Percentiles rank a stretch among this genome's conserved stretches.
phyloP scores from a whole-genome alignment of 2,329 filamentous ascomycete genomes.

The Thelonectria rubi region DNA sequence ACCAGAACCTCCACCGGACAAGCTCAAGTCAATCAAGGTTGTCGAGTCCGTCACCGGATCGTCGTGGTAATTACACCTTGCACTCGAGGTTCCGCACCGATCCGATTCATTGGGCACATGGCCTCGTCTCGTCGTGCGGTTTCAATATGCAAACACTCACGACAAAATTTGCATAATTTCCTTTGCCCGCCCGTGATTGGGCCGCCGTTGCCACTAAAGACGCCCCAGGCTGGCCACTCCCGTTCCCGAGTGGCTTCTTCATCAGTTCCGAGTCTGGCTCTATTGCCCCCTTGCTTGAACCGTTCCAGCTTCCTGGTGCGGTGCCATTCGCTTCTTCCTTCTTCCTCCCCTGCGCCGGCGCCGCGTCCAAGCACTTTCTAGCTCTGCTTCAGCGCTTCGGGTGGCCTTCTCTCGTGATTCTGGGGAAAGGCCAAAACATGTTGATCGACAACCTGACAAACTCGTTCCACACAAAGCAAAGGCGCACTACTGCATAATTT shows the following conservation, averaged over 20 bases:
- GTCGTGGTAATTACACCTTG: too few species aligned
- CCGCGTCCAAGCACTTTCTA: neutral
- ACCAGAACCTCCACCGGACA: constrained; percentile 6
- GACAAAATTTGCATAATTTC: constrained; percentile 47
- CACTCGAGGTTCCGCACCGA: neutral
- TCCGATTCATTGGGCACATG: constrained; percentile 1
- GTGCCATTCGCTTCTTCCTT: constrained; percentile 21
- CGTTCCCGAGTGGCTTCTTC: constrained; percentile 14
- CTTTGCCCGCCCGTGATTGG: constrained; percentile 27
- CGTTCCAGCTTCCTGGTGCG: constrained; percentile 8
- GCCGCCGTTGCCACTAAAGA: constrained; percentile 16
- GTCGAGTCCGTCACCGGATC: constrained; percentile 5
- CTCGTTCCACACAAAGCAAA: constrained; percentile 3
- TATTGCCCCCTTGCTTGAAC: neutral
- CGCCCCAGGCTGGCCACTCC: constrained; percentile 23
- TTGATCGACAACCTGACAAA: constrained; percentile 8
- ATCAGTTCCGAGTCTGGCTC: constrained; percentile 1
- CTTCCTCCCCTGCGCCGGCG: constrained; percentile 16
- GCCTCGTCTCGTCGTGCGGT: constrained; percentile 8
- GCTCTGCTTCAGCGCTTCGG: constrained; percentile 9
- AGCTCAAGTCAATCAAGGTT: constrained; percentile 9
- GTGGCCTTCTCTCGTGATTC: constrained; percentile 11
- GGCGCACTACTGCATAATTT: constrained; percentile 18
- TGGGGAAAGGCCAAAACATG: constrained; percentile 15
- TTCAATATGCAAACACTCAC: constrained; percentile 10